Percentiles rank a stretch among this genome's conserved stretches.
Conservation (phyloP, 352 stramenopile species). For the Globisporangium lucens region DNA sequence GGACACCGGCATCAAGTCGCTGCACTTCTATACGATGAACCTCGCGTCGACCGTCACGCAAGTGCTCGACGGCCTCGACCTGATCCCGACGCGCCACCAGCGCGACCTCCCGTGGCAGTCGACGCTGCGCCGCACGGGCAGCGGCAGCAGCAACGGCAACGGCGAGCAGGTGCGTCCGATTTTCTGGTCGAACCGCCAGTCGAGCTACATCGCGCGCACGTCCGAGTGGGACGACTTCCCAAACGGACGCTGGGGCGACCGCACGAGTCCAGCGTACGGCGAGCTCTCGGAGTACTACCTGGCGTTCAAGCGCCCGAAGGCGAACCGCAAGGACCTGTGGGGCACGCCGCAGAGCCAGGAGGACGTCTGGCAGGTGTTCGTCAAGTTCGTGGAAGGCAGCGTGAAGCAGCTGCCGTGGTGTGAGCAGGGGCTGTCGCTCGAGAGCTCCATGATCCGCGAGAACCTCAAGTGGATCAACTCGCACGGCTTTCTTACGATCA, state of each 20-base stretch:
- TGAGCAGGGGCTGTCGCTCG: slow-evolving; percentile 92
- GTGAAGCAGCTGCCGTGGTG: slow-evolving; percentile 96
- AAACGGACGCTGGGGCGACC: slow-evolving; percentile 95
- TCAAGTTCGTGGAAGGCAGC: slow-evolving; percentile 69
- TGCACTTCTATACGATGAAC: slow-evolving; percentile 97
- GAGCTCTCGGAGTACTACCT: slow-evolving; percentile 95
- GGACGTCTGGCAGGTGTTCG: slow-evolving; percentile 96
- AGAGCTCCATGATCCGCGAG: slow-evolving; percentile 87
- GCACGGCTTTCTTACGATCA: slow-evolving; percentile 95
- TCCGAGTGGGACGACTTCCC: slow-evolving; percentile 97
- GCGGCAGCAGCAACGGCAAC: slow-evolving; percentile 59
- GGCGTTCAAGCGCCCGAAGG: slow-evolving; percentile 76
- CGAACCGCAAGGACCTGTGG: slow-evolving; percentile 72
- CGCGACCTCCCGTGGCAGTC: slow-evolving; percentile 74
- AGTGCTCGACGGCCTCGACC: slow-evolving; percentile 75
- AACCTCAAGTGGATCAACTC: slow-evolving; percentile 85
- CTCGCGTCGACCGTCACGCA: slow-evolving; percentile 83
- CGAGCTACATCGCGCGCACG: slow-evolving; percentile 96
- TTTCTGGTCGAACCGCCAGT: slow-evolving; percentile 97
- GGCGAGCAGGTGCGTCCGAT: slow-evolving; percentile 94
- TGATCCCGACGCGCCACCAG: slow-evolving; percentile 60
- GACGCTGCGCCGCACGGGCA: slow-evolving; percentile 55
- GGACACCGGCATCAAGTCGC: slow-evolving; percentile 60
- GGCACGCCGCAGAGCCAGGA: slow-evolving; percentile 75
- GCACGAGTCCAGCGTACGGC: slow-evolving; percentile 93